These are phyloP conservation scores for Trichophyton equinum DNA, from an alignment of 2,329 filamentous ascomycete species.

Conservation along the genomic window DNA sequence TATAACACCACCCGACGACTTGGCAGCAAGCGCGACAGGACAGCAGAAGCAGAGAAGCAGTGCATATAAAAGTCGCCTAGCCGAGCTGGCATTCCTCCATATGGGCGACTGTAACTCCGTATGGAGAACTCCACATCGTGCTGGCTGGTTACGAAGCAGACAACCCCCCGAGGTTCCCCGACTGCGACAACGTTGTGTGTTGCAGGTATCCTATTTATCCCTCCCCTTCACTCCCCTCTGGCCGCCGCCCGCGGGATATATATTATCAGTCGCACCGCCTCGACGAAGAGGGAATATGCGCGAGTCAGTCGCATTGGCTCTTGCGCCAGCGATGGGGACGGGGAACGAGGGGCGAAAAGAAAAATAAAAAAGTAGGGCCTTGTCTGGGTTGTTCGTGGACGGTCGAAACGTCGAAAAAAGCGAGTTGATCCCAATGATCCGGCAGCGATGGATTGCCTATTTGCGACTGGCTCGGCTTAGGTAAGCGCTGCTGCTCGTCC, in stretches of 20 bases:
- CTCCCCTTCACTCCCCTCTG: too few species aligned
- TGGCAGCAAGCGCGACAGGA: background rate
- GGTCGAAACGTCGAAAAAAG: background rate
- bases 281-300: constrained; percentile 3
- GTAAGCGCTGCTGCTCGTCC: background rate
- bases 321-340: background rate
- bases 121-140: background rate
- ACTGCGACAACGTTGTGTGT: background rate
- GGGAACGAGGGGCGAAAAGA: constrained; percentile 1
- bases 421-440: background rate
- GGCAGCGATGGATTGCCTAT: background rate
- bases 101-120: background rate
- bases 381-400: background rate
- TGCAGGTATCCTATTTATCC: too few species aligned
- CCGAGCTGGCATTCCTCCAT: background rate
- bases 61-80: background rate
- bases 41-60: background rate
- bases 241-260: background rate
- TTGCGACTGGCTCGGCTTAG: background rate
- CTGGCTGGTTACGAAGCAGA: background rate
- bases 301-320: background rate
- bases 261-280: background rate
- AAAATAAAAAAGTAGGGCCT: too few species aligned
- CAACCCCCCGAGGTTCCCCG: background rate
- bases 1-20: background rate